Evolutionary conservation across 768 basidiomycete genomes (phyloP), one percentile per base, ranked within the genome.

Genomic region (Sarcodon sp.): DNA sequence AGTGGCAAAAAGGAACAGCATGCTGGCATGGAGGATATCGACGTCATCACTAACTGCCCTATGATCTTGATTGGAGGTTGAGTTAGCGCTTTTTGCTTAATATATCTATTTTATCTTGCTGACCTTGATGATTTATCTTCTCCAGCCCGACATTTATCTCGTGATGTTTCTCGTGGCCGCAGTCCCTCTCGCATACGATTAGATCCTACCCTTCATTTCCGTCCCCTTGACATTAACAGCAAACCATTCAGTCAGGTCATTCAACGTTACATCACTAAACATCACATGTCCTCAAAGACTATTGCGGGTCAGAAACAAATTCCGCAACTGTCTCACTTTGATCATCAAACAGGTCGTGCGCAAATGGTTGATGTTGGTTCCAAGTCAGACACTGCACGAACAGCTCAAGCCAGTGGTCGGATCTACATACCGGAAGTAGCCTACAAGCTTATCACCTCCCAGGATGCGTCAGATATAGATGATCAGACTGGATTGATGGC

Each of bases 41-140:
- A 88, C 60, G 81, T 83, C 48, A 61, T 75, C 37, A 75, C 75
- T 43, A 91, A 90, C 66, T 71, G 85, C 45, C 85, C 88, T 9
- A 93, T 93, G 89, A 92, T 92, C 53, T 68, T 88, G 51, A 93
- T 93, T 64, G 91, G 90, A 65, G 90, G 90, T 81, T 93, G 76
- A 86, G 76, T 77, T 18, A 38, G 37, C 37, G 5, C 18, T 18
- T 18, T 13, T 38, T 38, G 21, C 21, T 27, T 4, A 27, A 27
- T 27, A 27, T 27, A 27, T 27, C 4, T 3, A 27, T 3, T 27
- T 27, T 27, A 27, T 27, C 21, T 27, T 27, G 21, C 21, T 27
- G 21, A 27, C 21, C 21, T 27, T 27, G 21, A 2, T 27, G 21
- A 27, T 27, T 27, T 27, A 27, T 27, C 4, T 4, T 4, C 2